Base-by-base conservation (phyloP, 2,329 filamentous ascomycete genomes). In the Aspergillus nomiae region DNA sequence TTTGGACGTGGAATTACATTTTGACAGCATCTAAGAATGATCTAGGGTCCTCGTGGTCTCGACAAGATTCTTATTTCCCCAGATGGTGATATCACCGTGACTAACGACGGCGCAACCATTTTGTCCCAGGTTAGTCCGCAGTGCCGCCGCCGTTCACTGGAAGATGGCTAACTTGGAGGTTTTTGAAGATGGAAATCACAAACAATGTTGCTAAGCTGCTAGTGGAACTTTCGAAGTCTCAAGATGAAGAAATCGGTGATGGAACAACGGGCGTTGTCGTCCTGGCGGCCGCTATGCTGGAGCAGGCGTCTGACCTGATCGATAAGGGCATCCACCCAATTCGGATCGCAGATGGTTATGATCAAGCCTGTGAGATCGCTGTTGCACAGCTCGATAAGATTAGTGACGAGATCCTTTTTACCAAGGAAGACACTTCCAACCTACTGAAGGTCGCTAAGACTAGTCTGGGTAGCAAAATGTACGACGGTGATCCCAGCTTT, bases 271-370 rank as follows among this genome's bases (percentile, higher is more conserved):
- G 95, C 79, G 95, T 99, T 16, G 95, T 99, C 58, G 96, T 99
- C 56, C 84, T 99, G 70, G 95, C 95, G 16, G 95, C 94, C 68
- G 94, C 95, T 66, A 87, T 99, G 68, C 85, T 99, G 65, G 96
- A 99, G 81, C 94, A 98, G 82, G 95, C 95, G 21, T 92, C 94
- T 67, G 95, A 97, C 77, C 87, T 99, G 71, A 98, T 99, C 78
- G 96, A 99, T 86, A 99, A 99, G 87, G 96, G 95, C 77, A 99
- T 99, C 73, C 95, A 99, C 82, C 95, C 95, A 65, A 99, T 99
- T 78, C 87, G 96, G 72, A 98, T 99, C 81, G 96, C 96, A 69
- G 95, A 99, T 80, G 95, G 95, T 59, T 99, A 97, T 82, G 95
- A 99, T 78, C 89, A 96, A 74, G 95, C 95, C 62, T 99, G 96